Conservation (phyloP, 164 flowering plant species). For the Platanus orientalis region DNA sequence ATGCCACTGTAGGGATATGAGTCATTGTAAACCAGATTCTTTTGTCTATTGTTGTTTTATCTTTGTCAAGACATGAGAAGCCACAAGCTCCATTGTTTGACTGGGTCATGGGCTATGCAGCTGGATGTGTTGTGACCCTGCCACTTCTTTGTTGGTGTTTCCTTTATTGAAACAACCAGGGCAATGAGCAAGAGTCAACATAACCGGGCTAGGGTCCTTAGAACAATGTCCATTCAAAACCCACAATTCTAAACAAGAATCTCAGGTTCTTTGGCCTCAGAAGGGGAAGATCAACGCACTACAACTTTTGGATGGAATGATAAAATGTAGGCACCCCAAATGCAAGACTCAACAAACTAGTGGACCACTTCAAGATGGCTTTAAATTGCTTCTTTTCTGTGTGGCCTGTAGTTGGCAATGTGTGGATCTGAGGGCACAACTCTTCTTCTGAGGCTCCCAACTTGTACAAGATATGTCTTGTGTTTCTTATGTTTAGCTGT, state of each 20-base stretch:
- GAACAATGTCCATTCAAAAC: no score
- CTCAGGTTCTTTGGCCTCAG: no score
- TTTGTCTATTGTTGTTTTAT: conserved; percentile 41
- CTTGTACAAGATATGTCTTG: conserved; percentile 85
- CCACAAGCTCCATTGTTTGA: conserved; percentile 47
- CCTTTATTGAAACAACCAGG: conserved; percentile 41
- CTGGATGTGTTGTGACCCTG: conserved; percentile 51
- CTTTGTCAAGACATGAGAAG: conserved; percentile 42
- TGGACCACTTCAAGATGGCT: conserved; percentile 52
- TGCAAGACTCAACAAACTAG: conserved; percentile 41
- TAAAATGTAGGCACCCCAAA: no score
- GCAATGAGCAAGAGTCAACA: conserved; percentile 35
- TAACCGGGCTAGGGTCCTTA: no score
- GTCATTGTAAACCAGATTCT: conserved; percentile 65
- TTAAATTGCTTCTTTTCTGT: conserved; percentile 70
- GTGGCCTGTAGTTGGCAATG: conserved; percentile 71
- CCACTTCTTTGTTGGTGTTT: conserved; percentile 77
- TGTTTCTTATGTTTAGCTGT: conserved; percentile 85
- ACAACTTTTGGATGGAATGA: no score
- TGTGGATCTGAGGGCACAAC: conserved; percentile 63
- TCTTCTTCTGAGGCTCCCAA: conserved; percentile 55
- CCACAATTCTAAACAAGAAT: no score
- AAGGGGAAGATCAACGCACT: no score
- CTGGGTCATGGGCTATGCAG: conserved; percentile 54
- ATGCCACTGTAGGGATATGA: no score